Evolutionary conservation across 257 asterid species (phyloP).

Genomic region (Fraxinus quadrangulata): DNA sequence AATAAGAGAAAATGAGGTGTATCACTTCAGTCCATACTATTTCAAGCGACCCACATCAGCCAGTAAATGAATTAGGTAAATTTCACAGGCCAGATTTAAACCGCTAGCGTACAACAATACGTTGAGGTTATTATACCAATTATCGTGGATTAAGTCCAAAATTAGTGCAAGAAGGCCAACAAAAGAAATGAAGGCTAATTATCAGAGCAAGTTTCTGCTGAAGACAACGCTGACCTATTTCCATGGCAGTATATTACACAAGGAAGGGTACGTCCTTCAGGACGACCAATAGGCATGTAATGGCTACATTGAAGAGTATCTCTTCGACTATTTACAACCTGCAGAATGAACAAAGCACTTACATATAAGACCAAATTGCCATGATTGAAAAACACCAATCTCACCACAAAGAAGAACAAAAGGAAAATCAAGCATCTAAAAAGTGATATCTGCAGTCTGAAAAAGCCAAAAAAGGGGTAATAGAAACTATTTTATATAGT

Average conservation of each 20-base stretch:
- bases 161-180: slow-evolving; percentile 6
- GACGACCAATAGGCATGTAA: slow-evolving; percentile 71
- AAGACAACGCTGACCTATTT: slow-evolving; percentile 64
- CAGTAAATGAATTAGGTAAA: not conserved
- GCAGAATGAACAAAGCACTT: slow-evolving; percentile 34
- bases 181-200: slow-evolving; percentile 16
- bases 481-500: not conserved
- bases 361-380: not conserved
- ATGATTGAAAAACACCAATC: not conserved
- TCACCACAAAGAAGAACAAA: not conserved
- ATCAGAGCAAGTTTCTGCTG: slow-evolving; percentile 15
- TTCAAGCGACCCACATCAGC: not conserved
- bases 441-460: not conserved
- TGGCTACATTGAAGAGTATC: slow-evolving; percentile 89
- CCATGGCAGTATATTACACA: slow-evolving; percentile 97
- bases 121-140: not conserved
- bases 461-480: not conserved
- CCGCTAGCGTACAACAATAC: slow-evolving; percentile 5
- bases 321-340: slow-evolving; percentile 77
- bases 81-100: not conserved
- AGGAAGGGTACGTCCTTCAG: slow-evolving; percentile 73
- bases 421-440: not conserved
- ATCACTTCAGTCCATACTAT: not conserved
- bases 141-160: slow-evolving; percentile 1
- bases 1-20: not conserved